phyloP scores from a whole-genome alignment of 257 asterid genomes.

The Solanum clarkiae region DNA sequence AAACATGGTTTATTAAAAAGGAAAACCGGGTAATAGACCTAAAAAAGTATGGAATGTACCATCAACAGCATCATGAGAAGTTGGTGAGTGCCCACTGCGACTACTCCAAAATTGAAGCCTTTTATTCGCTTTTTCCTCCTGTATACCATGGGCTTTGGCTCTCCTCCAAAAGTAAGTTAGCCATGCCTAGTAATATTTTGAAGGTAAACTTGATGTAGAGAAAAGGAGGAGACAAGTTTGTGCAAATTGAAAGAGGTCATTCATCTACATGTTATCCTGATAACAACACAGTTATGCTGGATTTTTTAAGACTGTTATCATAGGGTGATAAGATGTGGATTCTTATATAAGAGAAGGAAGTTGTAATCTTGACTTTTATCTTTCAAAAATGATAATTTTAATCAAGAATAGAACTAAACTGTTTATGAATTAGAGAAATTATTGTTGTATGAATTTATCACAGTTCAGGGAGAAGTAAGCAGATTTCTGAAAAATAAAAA shows the following conservation, averaged over 20 bases:
- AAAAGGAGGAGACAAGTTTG: neutral
- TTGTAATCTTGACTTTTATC: neutral
- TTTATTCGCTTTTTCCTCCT: slow-evolving; percentile 60
- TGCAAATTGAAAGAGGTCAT: neutral
- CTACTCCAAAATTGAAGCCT: slow-evolving; percentile 78
- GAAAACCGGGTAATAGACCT: neutral
- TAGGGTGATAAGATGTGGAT: neutral
- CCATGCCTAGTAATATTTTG: slow-evolving; percentile 61
- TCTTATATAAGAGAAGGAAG: neutral
- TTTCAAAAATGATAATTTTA: neutral
- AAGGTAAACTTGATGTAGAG: neutral
- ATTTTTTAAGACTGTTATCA: neutral
- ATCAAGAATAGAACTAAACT: neutral
- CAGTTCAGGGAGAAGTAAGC: neutral
- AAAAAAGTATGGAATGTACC: slow-evolving; percentile 20
- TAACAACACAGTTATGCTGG: neutral
- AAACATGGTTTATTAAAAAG: neutral
- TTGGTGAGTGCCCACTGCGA: slow-evolving; percentile 78
- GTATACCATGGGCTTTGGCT: slow-evolving; percentile 74
- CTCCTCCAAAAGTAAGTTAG: slow-evolving; percentile 90
- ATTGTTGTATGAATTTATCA: neutral
- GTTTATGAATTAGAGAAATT: neutral
- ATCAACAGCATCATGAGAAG: slow-evolving; percentile 81
- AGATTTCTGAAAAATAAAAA: neutral
- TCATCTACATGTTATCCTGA: neutral